Evolutionary conservation across 768 basidiomycete species (phyloP).

Genomic region (Erythrobasidium yunnanense): DNA sequence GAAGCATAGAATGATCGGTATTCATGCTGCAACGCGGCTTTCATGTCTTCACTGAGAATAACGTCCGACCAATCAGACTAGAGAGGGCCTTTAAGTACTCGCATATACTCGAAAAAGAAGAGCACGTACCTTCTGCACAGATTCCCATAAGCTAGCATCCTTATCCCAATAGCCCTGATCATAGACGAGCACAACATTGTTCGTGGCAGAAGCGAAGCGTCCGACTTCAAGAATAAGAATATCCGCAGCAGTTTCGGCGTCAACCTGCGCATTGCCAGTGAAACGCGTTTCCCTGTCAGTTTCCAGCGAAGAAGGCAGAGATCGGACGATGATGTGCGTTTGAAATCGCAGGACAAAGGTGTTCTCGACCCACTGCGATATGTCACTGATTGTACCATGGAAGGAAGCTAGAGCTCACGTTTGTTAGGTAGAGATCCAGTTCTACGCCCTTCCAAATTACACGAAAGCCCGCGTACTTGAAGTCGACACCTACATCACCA

Average conservation of each 20-base stretch:
- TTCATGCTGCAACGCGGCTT: slow-evolving; percentile 59
- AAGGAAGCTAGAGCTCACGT: background rate
- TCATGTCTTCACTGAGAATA: slow-evolving; percentile 60
- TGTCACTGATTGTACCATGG: too few species aligned
- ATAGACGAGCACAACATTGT: background rate
- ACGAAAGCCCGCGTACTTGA: background rate
- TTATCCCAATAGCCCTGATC: background rate
- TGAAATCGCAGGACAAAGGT: too few species aligned
- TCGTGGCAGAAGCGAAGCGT: background rate
- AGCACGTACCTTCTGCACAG: slow-evolving; percentile 47
- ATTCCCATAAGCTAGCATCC: slow-evolving; percentile 4
- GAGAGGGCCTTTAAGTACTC: too few species aligned
- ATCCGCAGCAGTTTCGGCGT: background rate
- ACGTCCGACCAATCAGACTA: slow-evolving; percentile 59
- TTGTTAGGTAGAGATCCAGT: background rate
- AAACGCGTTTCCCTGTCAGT: too few species aligned
- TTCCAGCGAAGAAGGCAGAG: too few species aligned
- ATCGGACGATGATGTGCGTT: too few species aligned
- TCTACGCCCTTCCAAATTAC: background rate
- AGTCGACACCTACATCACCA: background rate
- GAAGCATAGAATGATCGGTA: slow-evolving; percentile 70
- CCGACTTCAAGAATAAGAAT: background rate
- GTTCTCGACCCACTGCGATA: too few species aligned
- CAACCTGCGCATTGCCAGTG: too few species aligned
- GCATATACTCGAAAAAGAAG: too few species aligned